Base-by-base conservation (phyloP, 129 eudicot genomes). In the Centella asiatica region DNA sequence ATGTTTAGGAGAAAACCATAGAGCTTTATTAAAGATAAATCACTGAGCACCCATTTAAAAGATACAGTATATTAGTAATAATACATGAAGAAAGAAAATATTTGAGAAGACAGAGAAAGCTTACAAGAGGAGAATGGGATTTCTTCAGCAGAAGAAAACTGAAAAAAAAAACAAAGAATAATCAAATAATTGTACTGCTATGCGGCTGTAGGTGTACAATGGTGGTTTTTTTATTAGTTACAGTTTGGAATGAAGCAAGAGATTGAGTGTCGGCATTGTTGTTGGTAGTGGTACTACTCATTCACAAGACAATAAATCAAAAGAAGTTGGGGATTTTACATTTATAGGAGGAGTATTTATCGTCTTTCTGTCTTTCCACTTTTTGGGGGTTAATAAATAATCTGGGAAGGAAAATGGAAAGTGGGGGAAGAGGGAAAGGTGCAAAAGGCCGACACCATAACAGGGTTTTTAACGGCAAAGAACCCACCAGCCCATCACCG, bases 71-170 rank as follows among this genome's bases (percentile, higher is more conserved):
- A 18, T 59, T 12, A 7, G 2, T 36, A 9, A 36, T 34, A 34
- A 34, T 11, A 60, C 10, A 29, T n/a, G 18, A 27, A 14, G 22
- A 62, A 24, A 15, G 9, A 34, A 1, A 24, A 27, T 9, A 29
- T 36, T 47, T 60, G 53, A 65, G 74, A 59, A 51, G 12, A 46
- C 20, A 48, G 11, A 27, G 59, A 72, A 75, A 72, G 68, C 71
- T 79, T 79, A 70, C 65, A 44, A 67, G 39, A 17, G 14, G 34
- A 42, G 60, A 59, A 78, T 70, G 68, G 77, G 55, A 74, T 78
- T 13, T 60, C 27, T 70, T 44, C 59, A 66, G 65, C 50, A 60
- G 63, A 74, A 74, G 78, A 57, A 66, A 57, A 24, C 45, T 67
- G 48, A 13, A n/a, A 14, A 8, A 5, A n/a, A 56, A 20, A 17